Percentiles rank a stretch among this genome's conserved stretches.
These are phyloP conservation scores for Phytophthora sp. DNA, from an alignment of 352 stramenopile genomes.

Conservation along the genomic window DNA sequence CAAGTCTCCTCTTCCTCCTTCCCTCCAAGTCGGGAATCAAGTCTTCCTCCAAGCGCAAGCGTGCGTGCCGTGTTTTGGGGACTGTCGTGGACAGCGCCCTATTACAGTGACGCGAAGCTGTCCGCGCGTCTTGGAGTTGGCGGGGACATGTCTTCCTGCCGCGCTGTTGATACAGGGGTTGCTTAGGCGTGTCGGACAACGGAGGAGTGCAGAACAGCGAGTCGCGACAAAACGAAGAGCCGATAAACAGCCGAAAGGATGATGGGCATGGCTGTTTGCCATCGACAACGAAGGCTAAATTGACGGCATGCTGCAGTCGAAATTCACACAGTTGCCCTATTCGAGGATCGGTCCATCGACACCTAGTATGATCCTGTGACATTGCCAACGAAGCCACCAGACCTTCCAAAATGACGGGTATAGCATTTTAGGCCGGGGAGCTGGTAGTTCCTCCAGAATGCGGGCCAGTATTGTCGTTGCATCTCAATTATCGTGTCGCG, in stretches of 20 bases:
- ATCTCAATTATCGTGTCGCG: background rate
- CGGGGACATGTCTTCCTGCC: too few relatives aligned
- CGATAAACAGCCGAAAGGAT: background rate
- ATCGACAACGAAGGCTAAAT: slow-evolving; percentile 15
- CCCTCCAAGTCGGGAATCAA: too few relatives aligned
- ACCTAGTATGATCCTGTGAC: background rate
- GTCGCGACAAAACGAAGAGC: slow-evolving; percentile 1
- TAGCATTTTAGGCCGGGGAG: background rate
- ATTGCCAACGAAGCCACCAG: background rate
- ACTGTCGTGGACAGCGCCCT: too few relatives aligned
- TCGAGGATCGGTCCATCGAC: slow-evolving; percentile 5
- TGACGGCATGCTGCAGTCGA: background rate
- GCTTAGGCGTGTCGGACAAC: too few relatives aligned
- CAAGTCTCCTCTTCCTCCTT: too few relatives aligned
- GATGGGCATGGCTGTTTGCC: background rate
- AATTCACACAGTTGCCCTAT: background rate
- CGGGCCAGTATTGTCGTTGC: slow-evolving; percentile 3
- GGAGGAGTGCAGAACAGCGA: background rate
- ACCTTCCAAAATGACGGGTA: slow-evolving; percentile 1
- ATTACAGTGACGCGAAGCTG: too few relatives aligned
- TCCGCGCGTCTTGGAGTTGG: too few relatives aligned
- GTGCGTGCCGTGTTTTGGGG: too few relatives aligned
- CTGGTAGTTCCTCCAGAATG: slow-evolving; percentile 2
- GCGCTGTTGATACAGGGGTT: too few relatives aligned
- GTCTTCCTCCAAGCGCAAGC: too few relatives aligned